These are phyloP conservation scores for Neonectria magnoliae DNA, from an alignment of 2,329 filamentous ascomycete genomes.

Conservation along the genomic window DNA sequence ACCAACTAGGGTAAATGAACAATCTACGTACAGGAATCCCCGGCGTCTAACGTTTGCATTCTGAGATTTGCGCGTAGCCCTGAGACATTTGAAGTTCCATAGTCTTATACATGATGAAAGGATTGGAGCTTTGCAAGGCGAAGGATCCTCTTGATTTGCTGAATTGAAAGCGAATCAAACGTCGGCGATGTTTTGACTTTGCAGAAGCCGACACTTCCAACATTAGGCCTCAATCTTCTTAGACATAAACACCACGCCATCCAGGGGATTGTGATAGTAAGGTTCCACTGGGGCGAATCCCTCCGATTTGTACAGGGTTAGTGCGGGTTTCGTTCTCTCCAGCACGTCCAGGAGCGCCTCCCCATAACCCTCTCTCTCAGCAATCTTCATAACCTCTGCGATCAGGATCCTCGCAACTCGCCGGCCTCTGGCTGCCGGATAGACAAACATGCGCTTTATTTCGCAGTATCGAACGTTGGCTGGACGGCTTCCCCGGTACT, in stretches of 20 bases:
- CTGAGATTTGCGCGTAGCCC: too few relatives aligned
- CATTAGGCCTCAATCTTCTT: constrained; percentile 7
- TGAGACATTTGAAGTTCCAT: too few relatives aligned
- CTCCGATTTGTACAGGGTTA: constrained; percentile 38
- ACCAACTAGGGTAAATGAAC: too few relatives aligned
- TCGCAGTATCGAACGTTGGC: constrained; percentile 33
- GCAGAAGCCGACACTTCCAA: background rate
- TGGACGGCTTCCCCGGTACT: constrained; percentile 15
- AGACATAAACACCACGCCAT: constrained; percentile 36
- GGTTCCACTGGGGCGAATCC: constrained; percentile 34
- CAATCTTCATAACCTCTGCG: constrained; percentile 26
- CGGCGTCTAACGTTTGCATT: too few relatives aligned
- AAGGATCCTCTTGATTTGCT: too few relatives aligned
- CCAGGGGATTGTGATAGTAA: constrained; percentile 37
- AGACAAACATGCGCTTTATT: constrained; percentile 43
- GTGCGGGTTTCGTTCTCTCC: constrained; percentile 36
- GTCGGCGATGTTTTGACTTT: background rate
- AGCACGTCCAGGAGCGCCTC: constrained; percentile 41
- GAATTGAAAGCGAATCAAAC: background rate
- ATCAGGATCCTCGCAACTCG: constrained; percentile 36
- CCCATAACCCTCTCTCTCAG: constrained; percentile 31
- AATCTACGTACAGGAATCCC: too few relatives aligned
- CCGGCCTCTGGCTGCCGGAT: constrained; percentile 40
- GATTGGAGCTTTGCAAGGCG: too few relatives aligned
- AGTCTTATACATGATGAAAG: too few relatives aligned